phyloP scores from a whole-genome alignment of 2,329 filamentous ascomycete species.

The Calycina herbarum region DNA sequence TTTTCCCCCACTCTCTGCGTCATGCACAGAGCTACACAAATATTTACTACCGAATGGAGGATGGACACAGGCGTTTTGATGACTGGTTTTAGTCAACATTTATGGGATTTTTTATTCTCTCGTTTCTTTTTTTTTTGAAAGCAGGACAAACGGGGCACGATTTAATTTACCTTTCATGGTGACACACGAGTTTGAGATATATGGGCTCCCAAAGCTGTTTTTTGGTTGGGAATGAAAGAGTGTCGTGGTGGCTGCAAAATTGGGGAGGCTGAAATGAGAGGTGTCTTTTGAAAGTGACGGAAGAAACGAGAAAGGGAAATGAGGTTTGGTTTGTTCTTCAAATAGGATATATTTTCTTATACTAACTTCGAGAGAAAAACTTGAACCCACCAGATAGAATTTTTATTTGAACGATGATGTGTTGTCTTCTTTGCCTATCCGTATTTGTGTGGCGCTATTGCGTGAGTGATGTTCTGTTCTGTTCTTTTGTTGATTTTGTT shows the following conservation, averaged over 20 bases:
- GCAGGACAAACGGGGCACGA: neutral
- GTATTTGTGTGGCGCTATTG: neutral
- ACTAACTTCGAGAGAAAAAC: neutral
- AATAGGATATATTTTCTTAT: slow-evolving; percentile 1
- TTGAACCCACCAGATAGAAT: neutral
- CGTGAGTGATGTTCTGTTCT: neutral
- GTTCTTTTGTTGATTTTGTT: neutral
- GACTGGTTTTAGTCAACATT: neutral
- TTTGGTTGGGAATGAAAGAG: neutral
- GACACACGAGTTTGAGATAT: neutral
- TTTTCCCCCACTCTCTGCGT: neutral
- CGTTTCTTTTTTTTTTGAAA: slow-evolving; percentile 2
- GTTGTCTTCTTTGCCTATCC: neutral
- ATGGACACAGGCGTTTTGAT: neutral
- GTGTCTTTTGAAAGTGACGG: neutral
- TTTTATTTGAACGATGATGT: neutral
- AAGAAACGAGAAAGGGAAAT: neutral
- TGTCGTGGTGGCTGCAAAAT: neutral
- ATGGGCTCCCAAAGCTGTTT: neutral
- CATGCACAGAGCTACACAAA: neutral
- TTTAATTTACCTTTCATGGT: neutral
- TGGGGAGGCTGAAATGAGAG: neutral
- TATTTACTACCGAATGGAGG: neutral
- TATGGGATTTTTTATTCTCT: neutral
- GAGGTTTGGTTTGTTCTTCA: neutral